Evolutionary conservation across 2,329 filamentous ascomycete genomes (phyloP).

Genomic region (Botrytis paeoniae): DNA sequence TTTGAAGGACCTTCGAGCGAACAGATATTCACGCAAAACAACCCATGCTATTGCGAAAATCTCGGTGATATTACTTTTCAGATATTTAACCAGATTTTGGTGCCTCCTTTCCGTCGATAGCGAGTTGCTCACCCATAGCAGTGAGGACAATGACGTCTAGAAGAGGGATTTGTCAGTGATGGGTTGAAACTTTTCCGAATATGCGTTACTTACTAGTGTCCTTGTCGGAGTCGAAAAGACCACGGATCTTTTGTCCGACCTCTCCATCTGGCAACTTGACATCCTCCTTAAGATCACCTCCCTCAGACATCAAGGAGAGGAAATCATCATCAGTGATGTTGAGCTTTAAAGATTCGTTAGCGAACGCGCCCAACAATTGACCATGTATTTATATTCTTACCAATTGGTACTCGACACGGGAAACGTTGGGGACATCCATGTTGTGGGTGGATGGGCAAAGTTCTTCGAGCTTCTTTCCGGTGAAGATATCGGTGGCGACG

Average conservation of each 20-base stretch:
- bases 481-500: conserved; percentile 98
- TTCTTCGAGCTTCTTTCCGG: conserved; percentile 98
- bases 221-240: conserved; percentile 84
- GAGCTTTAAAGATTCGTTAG: conserved; percentile 53
- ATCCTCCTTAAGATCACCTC: conserved; percentile 88
- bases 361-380: neutral
- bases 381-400: conserved; percentile 61
- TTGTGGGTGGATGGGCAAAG: conserved; percentile 96
- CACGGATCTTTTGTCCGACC: conserved; percentile 79
- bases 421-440: conserved; percentile 97
- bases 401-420: conserved; percentile 87
- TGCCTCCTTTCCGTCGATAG: conserved; percentile 93
- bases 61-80: conserved; percentile 18
- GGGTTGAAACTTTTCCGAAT: neutral
- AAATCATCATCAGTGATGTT: conserved; percentile 92
- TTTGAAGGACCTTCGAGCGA: conserved; percentile 20
- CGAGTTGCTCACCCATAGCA: conserved; percentile 92
- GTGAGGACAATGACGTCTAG: conserved; percentile 87
- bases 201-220: conserved; percentile 75
- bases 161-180: conserved; percentile 16
- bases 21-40: conserved; percentile 30
- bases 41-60: conserved; percentile 32
- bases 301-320: conserved; percentile 88
- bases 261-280: conserved; percentile 91
- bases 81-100: conserved; percentile 44